A percentile compares a stretch with the other conserved stretches of the same genome.
Conservation (phyloP, 2,329 filamentous ascomycete species). For the Neophaeococcomyces mojaviensis region DNA sequence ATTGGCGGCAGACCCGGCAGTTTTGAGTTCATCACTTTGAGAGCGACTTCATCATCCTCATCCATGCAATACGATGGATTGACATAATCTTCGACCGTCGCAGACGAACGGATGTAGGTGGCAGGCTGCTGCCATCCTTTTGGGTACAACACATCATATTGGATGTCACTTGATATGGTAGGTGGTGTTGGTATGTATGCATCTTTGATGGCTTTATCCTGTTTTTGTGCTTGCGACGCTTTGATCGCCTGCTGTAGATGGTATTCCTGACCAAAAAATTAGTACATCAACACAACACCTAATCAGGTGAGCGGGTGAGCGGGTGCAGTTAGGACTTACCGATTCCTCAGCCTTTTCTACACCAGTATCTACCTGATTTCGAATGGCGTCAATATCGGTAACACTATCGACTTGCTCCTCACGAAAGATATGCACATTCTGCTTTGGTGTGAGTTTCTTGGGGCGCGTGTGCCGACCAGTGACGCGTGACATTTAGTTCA, state of each 20-base stretch:
- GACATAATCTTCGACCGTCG: conserved; percentile 92
- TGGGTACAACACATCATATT: conserved; percentile 85
- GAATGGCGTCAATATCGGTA: conserved; percentile 77
- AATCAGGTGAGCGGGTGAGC: conserved; percentile 15
- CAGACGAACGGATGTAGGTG: conserved; percentile 95
- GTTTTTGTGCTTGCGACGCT: conserved; percentile 46
- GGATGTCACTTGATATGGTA: conserved; percentile 55
- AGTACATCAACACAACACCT: conserved; percentile 17
- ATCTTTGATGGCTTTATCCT: conserved; percentile 54
- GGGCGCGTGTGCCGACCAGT: conserved; percentile 40
- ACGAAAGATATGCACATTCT: conserved; percentile 74
- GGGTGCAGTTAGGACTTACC: no score
- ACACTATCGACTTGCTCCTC: conserved; percentile 83
- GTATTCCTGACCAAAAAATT: conserved; percentile 61
- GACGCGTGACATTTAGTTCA: conserved; percentile 14
- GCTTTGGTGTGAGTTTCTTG: conserved; percentile 82
- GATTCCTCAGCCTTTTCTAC: conserved; percentile 97
- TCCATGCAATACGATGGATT: conserved; percentile 92
- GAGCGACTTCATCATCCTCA: conserved; percentile 76
- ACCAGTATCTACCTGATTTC: conserved; percentile 83
- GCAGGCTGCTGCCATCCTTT: conserved; percentile 72
- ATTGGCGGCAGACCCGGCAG: conserved; percentile 54
- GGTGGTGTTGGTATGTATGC: conserved; percentile 63
- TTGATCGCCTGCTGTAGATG: conserved; percentile 83
- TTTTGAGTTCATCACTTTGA: conserved; percentile 77